Evolutionary conservation across 1,284 basidiomycete species (phyloP).

Genomic region (Leccinum cinnamomeum): DNA sequence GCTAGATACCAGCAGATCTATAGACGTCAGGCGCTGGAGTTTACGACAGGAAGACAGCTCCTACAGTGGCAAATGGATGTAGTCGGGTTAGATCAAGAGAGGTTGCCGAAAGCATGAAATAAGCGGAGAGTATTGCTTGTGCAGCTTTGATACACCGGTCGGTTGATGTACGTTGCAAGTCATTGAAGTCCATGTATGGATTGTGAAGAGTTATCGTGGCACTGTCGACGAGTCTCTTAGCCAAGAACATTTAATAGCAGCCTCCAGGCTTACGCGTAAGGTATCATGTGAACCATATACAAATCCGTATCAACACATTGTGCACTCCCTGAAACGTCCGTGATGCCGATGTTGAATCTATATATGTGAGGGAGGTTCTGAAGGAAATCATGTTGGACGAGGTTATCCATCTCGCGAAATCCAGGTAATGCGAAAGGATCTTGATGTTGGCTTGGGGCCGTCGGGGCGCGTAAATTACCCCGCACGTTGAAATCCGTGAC

Average conservation of each 20-base stretch:
- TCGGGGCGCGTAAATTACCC: slow-evolving; percentile 59
- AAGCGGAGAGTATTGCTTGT: slow-evolving; percentile 66
- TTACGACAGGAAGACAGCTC: slow-evolving; percentile 28
- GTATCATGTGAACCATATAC: slow-evolving; percentile 80
- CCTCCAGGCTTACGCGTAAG: slow-evolving; percentile 63
- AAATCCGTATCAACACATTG: slow-evolving; percentile 72
- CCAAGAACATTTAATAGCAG: slow-evolving; percentile 4
- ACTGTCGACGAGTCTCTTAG: slow-evolving; percentile 40
- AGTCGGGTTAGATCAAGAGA: slow-evolving; percentile 74
- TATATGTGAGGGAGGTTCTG: slow-evolving; percentile 65
- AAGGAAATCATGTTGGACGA: slow-evolving; percentile 66
- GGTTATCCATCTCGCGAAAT: slow-evolving; percentile 65
- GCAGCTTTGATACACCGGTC: slow-evolving; percentile 71
- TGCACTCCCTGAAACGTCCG: slow-evolving; percentile 50
- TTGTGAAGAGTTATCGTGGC: slow-evolving; percentile 82
- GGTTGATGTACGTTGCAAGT: slow-evolving; percentile 63
- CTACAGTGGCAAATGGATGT: slow-evolving; percentile 77
- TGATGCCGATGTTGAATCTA: slow-evolving; percentile 60
- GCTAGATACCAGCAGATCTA: slow-evolving; percentile 88
- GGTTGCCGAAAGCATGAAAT: slow-evolving; percentile 71
- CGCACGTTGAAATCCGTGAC: slow-evolving; percentile 82
- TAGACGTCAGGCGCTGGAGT: slow-evolving; percentile 18
- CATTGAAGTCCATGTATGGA: slow-evolving; percentile 71
- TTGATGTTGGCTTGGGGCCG: slow-evolving; percentile 60
- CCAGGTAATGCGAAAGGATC: slow-evolving; percentile 65